Evolutionary conservation across 257 asterid genomes (phyloP).

Genomic region (Solanum sparsipilum): DNA sequence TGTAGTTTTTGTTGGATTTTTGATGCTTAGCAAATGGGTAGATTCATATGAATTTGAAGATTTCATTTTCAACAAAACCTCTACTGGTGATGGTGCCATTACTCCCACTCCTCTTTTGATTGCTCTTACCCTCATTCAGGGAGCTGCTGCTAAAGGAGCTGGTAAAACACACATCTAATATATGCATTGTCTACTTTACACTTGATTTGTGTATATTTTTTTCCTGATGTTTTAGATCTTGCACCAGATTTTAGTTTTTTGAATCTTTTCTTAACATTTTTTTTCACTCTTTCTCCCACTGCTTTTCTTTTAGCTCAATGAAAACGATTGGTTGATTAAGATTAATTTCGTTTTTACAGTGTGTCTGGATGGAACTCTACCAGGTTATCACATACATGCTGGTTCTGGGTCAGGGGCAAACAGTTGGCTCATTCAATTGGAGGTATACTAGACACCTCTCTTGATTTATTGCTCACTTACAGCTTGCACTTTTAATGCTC

Average conservation of each 20-base stretch:
- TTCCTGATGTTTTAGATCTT: neutral
- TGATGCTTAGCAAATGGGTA: conserved; percentile 25
- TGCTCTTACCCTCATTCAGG: conserved; percentile 64
- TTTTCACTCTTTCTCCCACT: neutral
- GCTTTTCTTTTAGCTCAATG: neutral
- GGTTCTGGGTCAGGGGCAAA: conserved; percentile 75
- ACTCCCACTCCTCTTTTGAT: conserved; percentile 59
- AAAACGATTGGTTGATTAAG: neutral
- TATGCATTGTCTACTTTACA: neutral
- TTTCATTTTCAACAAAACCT: conserved; percentile 15
- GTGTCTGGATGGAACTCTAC: conserved; percentile 87
- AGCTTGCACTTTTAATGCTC: neutral
- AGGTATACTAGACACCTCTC: conserved; percentile 31
- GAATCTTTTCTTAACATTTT: neutral
- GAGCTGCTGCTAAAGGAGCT: conserved; percentile 83
- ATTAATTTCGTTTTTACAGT: conserved; percentile 24
- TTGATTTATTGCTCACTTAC: neutral
- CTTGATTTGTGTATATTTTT: neutral
- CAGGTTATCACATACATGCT: conserved; percentile 85
- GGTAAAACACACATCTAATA: conserved; percentile 24
- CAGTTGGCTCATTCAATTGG: conserved; percentile 92
- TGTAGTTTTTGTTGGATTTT: neutral
- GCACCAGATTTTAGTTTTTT: neutral
- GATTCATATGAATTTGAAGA: conserved; percentile 49
- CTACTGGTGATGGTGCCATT: conserved; percentile 25